Evolutionary conservation across 1,139 yeast genomes (phyloP).

Genomic region (Yamadazyma atmosphaerica): DNA sequence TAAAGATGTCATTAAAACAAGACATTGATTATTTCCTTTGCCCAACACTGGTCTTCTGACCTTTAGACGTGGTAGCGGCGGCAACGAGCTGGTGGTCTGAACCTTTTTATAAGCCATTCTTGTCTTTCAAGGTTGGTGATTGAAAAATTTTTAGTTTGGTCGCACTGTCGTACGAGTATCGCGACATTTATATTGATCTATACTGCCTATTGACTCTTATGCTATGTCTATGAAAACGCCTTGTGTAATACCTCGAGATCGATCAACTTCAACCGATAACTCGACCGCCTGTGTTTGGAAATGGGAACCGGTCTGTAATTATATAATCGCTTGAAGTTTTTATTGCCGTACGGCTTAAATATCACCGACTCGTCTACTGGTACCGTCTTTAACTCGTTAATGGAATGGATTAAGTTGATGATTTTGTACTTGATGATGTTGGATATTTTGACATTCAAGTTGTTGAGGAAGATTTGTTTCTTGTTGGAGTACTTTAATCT

Average conservation of each 20-base stretch:
- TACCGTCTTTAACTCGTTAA: slow-evolving; percentile 12
- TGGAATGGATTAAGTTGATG: slow-evolving; percentile 22
- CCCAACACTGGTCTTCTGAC: slow-evolving; percentile 64
- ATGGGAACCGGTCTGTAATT: slow-evolving; percentile 24
- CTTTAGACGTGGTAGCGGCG: slow-evolving; percentile 74
- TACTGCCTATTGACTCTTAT: background rate
- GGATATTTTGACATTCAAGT: slow-evolving; percentile 25
- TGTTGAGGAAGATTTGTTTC: slow-evolving; percentile 28
- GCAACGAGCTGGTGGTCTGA: slow-evolving; percentile 42
- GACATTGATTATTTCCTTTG: slow-evolving; percentile 68
- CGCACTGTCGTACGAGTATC: background rate
- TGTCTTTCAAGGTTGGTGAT: background rate
- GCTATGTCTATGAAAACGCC: background rate
- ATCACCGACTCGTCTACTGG: slow-evolving; percentile 26
- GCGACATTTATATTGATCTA: background rate
- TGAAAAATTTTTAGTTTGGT: slow-evolving; percentile 8
- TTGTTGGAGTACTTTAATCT: slow-evolving; percentile 37
- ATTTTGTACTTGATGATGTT: slow-evolving; percentile 29
- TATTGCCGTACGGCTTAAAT: slow-evolving; percentile 27
- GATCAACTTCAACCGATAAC: slow-evolving; percentile 5
- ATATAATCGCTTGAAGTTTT: slow-evolving; percentile 32
- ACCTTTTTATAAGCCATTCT: slow-evolving; percentile 31
- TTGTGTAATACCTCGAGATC: slow-evolving; percentile 8
- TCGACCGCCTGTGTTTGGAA: slow-evolving; percentile 4
- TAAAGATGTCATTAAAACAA: slow-evolving; percentile 79